A percentile compares a stretch with the other conserved stretches of the same genome.
phyloP scores from a whole-genome alignment of 768 basidiomycete genomes.

The Leccinum disarticulatum region DNA sequence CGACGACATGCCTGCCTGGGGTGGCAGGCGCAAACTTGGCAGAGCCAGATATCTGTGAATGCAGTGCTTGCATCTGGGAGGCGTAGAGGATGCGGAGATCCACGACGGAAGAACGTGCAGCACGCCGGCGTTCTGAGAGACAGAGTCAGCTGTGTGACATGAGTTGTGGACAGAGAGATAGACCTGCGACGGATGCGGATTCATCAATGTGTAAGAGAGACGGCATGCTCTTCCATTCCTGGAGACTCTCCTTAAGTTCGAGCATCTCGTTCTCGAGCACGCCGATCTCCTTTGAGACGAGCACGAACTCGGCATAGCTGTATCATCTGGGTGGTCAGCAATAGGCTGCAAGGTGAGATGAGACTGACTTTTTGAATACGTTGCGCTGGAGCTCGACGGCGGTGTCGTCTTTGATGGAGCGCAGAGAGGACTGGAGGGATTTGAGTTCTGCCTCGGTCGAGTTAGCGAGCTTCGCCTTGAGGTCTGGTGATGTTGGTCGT shows the following conservation, averaged over 20 bases:
- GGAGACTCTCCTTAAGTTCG: constrained; percentile 89
- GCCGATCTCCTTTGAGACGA: constrained; percentile 95
- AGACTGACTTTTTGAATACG: constrained; percentile 85
- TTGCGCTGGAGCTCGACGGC: constrained; percentile 82
- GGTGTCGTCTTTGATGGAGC: constrained; percentile 66
- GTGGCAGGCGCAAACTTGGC: constrained; percentile 92
- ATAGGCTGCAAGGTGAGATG: not conserved
- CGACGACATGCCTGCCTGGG: constrained; percentile 87
- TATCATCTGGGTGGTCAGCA: constrained; percentile 13
- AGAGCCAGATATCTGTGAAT: constrained; percentile 89
- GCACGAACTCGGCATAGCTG: constrained; percentile 96
- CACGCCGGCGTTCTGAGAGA: constrained; percentile 50
- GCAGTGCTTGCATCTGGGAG: constrained; percentile 89
- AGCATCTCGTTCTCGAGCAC: constrained; percentile 97
- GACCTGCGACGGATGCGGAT: constrained; percentile 61
- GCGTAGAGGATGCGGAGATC: constrained; percentile 94
- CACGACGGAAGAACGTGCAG: constrained; percentile 87
- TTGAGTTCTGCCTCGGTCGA: constrained; percentile 82
- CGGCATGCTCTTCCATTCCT: constrained; percentile 96
- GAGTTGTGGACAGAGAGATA: constrained; percentile 24
- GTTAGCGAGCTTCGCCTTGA: constrained; percentile 86
- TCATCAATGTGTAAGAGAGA: constrained; percentile 89
- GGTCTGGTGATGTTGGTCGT: constrained; percentile 41
- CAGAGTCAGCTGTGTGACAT: constrained; percentile 11
- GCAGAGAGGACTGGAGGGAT: constrained; percentile 74